A percentile compares a stretch with the other conserved stretches of the same genome.
Conservation (phyloP, 2,329 filamentous ascomycete species). For the Penicillium sp. region DNA sequence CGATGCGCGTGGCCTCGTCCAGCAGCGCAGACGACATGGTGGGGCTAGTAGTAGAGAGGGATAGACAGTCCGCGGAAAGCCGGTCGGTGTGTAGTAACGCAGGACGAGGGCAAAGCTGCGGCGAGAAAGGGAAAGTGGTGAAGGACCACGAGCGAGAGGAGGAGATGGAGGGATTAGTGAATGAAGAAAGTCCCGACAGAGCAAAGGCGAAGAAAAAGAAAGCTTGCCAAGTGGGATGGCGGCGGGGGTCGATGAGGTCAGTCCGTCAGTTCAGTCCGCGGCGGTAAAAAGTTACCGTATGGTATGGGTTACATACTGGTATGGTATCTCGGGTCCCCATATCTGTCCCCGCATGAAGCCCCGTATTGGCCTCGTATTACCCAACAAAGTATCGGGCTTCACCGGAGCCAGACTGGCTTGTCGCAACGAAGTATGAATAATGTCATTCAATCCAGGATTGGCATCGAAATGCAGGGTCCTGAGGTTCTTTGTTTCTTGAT, state of each 20-base stretch:
- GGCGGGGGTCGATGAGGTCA: slow-evolving; percentile 38
- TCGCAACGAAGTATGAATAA: not conserved
- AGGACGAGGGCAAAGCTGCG: not conserved
- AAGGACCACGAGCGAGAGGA: not conserved
- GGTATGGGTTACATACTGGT: not conserved
- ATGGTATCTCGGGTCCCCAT: not conserved
- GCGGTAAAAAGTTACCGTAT: not conserved
- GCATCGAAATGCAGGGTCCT: not conserved
- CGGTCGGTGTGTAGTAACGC: not conserved
- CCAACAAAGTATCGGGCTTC: slow-evolving; percentile 23
- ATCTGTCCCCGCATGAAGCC: not conserved
- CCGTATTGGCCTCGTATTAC: not conserved
- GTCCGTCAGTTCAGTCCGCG: slow-evolving; percentile 11
- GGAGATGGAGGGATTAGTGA: slow-evolving; percentile 4
- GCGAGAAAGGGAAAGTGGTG: not conserved
- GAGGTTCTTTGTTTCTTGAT: too few species aligned
- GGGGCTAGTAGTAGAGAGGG: not conserved
- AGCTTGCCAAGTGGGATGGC: slow-evolving; percentile 20
- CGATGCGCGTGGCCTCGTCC: slow-evolving; percentile 76
- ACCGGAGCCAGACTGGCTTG: slow-evolving; percentile 10
- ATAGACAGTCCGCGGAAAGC: not conserved
- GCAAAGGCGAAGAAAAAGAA: slow-evolving; percentile 3
- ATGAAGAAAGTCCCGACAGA: slow-evolving; percentile 2
- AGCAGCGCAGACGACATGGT: slow-evolving; percentile 47
- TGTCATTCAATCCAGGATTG: not conserved